Base-by-base conservation (phyloP, 2,329 filamentous ascomycete species). In the Didymosphaeria variabile region DNA sequence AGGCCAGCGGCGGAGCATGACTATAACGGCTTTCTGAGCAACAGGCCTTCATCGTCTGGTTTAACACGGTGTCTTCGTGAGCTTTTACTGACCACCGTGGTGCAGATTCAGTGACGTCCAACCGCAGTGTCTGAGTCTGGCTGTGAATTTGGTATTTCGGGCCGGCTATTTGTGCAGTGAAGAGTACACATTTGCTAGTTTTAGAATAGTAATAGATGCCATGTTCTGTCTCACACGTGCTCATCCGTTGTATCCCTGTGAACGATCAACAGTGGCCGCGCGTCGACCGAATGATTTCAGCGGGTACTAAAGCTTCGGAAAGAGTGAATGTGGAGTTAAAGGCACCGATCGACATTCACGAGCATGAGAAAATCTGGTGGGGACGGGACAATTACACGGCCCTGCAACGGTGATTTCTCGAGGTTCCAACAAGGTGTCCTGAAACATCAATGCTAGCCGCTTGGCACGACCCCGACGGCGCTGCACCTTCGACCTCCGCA, bases 21-120 rank as follows among this genome's bases (percentile, higher is more conserved):
- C 84, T 90, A 89, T 86, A 71, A 79, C 86, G 88, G 87, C 89
- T 86, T 81, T 87, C 88, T 90, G 86, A 87, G 80, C 79, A 60
- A 54, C 57, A 63, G 63, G 5, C 26, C 49, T 54, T 58, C 23
- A 54, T 40, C 44, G 50, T 47, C 31, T 67, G 57, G n/a, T 65
- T 57, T 40, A 36, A 8, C 36, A n/a, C 23, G 31, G 29, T 19
- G 52, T 26, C 46, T 49, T 45, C 5, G 34, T 21, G 10, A 38
- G 47, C 54, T 51, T 31, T 52, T 38, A 61, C 61, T 59, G 59
- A 63, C 26, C 40, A 62, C 63, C 69, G 54, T 63, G 44, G n/a
- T 17, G 49, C 52, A 66, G 63, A 51, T 60, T 58, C 42, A 31
- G 45, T 47, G 29, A 13, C 29, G 19, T 26, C 5, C 17, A n/a